Base-by-base conservation (phyloP, 768 basidiomycete genomes). In the Omphalotus guepiniiformis region DNA sequence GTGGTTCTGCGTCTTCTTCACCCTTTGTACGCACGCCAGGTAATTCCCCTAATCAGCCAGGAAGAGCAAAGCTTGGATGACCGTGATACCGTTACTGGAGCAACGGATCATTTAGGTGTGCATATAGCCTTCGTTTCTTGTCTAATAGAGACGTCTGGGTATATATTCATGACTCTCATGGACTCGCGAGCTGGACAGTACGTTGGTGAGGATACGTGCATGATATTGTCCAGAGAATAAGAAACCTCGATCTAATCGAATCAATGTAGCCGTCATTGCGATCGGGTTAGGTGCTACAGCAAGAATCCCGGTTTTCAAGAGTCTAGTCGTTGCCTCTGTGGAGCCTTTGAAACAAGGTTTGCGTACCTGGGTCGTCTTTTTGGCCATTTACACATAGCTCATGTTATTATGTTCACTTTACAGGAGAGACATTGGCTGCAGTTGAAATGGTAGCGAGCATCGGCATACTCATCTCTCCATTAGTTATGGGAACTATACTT, bases 401-500 rank as follows among this genome's bases (percentile, higher is more conserved):
- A 42, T 16, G 12, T 29, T 16, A 54, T 19, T 0, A 6, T 8
- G 6, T 27, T 15, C 9, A 2, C 18, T 12, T n/a, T n/a, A 18
- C 27, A 64, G 63, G 63, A 34, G 58, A 64, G 12, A 56, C 61
- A 30, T 34, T 64, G 30, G 63, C 63, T 32, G 58, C 58, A 1
- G 40, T 64, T 27, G 57, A 57, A 18, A 64, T 66, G 51, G 55
- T 66, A 2, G 18, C 49, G 5, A 52, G 51, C 11, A 48, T 55
- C 2, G 64, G 57, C 23, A 13, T 6, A 3, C 13, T 55, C 2
- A 48, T 64, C 19, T 64, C 64, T 3, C 61, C 63, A 2, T 23
- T 66, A 42, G 44, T 66, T 36, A 62, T 66, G 60, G 63, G 63
- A 6, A 39, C 60, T 32, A 54, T 64, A 27, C 37, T 64, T 21